These are phyloP conservation scores for Malassezia japonica DNA, from an alignment of 1,284 basidiomycete species.

Conservation along the genomic window DNA sequence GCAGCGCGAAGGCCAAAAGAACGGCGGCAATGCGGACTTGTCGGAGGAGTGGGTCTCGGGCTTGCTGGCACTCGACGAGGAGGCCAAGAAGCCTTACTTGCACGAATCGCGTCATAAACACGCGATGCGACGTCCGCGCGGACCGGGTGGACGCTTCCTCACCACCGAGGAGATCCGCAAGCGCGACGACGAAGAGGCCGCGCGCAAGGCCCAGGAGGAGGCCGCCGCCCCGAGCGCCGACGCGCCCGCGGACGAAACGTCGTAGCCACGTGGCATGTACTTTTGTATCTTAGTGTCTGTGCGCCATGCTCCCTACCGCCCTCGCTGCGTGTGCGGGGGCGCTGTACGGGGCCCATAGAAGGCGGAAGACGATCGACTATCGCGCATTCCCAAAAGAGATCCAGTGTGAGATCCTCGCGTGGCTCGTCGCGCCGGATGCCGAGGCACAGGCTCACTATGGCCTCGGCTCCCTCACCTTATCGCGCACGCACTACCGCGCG, in stretches of 20 bases:
- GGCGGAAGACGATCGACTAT: too few relatives aligned
- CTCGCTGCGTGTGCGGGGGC: not conserved
- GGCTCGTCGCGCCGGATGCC: too few relatives aligned
- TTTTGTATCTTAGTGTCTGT: not conserved
- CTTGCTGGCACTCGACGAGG: constrained; percentile 24
- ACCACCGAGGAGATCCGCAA: constrained; percentile 76
- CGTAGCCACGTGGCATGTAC: constrained; percentile 4
- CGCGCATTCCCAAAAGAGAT: constrained; percentile 6
- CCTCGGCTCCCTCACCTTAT: constrained; percentile 6
- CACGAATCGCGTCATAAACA: constrained; percentile 96
- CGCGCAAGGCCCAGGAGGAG: constrained; percentile 6
- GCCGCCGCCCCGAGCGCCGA: not conserved
- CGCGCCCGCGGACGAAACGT: not conserved
- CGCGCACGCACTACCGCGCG: not conserved
- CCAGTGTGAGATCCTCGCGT: not conserved
- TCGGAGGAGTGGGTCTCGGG: constrained; percentile 13
- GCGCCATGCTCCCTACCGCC: not conserved
- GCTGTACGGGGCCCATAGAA: not conserved
- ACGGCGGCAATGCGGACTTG: constrained; percentile 11
- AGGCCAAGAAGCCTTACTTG: constrained; percentile 69
- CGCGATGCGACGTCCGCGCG: constrained; percentile 88
- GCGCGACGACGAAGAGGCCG: constrained; percentile 48
- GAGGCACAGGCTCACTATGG: too few relatives aligned
- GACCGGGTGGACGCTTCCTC: constrained; percentile 90
- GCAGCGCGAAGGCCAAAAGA: constrained; percentile 23